phyloP scores from a whole-genome alignment of 805 yeast species.

The Huiozyma sinensis region DNA sequence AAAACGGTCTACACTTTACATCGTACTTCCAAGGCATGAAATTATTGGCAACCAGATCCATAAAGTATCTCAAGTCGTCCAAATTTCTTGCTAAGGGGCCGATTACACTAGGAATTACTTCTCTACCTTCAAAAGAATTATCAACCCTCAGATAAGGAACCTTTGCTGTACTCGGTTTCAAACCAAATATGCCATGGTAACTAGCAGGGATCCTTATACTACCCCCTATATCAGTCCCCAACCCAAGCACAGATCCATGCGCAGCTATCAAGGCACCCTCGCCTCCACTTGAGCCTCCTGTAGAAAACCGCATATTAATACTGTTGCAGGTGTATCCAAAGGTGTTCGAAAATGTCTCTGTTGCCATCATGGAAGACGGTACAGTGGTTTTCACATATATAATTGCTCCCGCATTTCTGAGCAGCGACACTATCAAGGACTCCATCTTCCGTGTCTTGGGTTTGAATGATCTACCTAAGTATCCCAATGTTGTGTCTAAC shows the following conservation, averaged over 20 bases:
- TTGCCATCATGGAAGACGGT: conserved; percentile 54
- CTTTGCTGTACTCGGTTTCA: conserved; percentile 15
- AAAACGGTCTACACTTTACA: conserved; percentile 8
- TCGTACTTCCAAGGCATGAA: conserved; percentile 8
- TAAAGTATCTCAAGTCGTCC: conserved; percentile 32
- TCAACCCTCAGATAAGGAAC: conserved; percentile 27
- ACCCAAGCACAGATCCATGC: conserved; percentile 45
- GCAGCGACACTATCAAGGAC: conserved; percentile 14
- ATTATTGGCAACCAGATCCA: conserved; percentile 25
- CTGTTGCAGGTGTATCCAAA: conserved; percentile 47
- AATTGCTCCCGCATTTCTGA: conserved; percentile 38
- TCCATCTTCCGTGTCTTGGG: conserved; percentile 10
- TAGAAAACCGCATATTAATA: conserved; percentile 37
- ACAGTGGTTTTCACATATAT: conserved; percentile 48
- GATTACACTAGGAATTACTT: conserved; percentile 43
- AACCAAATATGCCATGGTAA: conserved; percentile 34
- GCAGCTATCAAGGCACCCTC: conserved; percentile 47
- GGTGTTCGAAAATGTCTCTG: conserved; percentile 44
- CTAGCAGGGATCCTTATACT: conserved; percentile 53
- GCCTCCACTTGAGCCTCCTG: conserved; percentile 58
- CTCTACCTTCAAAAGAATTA: conserved; percentile 39
- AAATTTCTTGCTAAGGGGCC: conserved; percentile 43
- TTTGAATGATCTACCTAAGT: conserved; percentile 9
- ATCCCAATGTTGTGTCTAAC: conserved; percentile 17
- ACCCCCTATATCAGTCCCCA: conserved; percentile 59